Base-by-base conservation (phyloP, 768 basidiomycete genomes). In the Leccinum truebloodii region DNA sequence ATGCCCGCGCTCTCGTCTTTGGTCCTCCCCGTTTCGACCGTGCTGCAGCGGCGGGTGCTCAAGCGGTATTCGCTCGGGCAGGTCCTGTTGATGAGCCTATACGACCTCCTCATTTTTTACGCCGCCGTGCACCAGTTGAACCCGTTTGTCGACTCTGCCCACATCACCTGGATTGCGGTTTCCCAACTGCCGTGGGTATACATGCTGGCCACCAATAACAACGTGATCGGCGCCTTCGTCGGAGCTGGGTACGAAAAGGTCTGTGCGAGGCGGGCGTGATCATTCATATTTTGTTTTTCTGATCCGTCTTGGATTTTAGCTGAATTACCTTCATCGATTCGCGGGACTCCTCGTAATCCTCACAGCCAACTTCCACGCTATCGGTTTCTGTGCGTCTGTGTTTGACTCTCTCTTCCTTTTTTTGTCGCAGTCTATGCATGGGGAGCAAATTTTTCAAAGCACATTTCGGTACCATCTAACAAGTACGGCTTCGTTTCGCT, bases 251-350 rank as follows among this genome's bases (percentile, higher is more conserved):
- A 92, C 69, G 87, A 88, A 71, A 85, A 84, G 78, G 88, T 88
- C 52, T 49, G 61, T 60, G 37, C 44, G n/a, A 49, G 46, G 6
- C 28, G 6, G 5, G 49, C 5, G 6, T 5, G 2, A 28, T 41
- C 2, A 41, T 9, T 2, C 0, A 7, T 32, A 7, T 32, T 3
- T 13, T 5, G 20, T 7, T 1, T 18, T 16, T 34, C 44, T 58
- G 37, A 62, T 35, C n/a, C 16, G 39, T 44, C 54, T 46, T 46
- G n/a, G 4, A 6, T 3, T 49, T 49, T 58, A 90, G 87, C 75
- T 92, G 50, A 91, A 93, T 73, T 91, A 81, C 69, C 71, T 92
- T 7, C 92, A 94, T 73, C 85, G 91, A 26, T 83, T 86, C 65
- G 76, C 80, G 10, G 91, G 89, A 1, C 72, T 78, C 22, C 67